Percentiles rank a stretch among this genome's conserved stretches.
Conservation (phyloP, 129 eudicot genomes). For the Heracleum sosnowskyi region DNA sequence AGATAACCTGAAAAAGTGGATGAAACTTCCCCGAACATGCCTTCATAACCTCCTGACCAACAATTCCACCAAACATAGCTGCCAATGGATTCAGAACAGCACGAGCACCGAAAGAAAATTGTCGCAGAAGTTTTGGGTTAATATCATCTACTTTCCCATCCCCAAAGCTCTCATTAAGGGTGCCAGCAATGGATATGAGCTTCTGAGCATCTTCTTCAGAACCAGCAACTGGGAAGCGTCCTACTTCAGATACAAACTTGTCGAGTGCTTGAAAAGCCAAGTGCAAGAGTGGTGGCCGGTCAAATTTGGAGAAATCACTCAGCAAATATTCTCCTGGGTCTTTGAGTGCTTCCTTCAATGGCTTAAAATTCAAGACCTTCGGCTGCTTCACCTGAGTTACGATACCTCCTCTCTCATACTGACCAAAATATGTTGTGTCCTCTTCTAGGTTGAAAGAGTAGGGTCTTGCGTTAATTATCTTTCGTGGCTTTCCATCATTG, state of each 20-base stretch:
- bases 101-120: slow-evolving; percentile 85
- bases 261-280: slow-evolving; percentile 87
- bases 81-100: slow-evolving; percentile 96
- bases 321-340: slow-evolving; percentile 81
- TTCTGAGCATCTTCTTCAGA: slow-evolving; percentile 74
- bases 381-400: slow-evolving; percentile 91
- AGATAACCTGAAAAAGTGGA: slow-evolving; percentile 79
- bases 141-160: slow-evolving; percentile 57
- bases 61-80: slow-evolving; percentile 97
- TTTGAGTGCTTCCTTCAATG: slow-evolving; percentile 62
- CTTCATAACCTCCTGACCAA: slow-evolving; percentile 91
- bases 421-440: slow-evolving; percentile 68
- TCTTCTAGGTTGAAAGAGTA: slow-evolving; percentile 77
- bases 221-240: slow-evolving; percentile 73
- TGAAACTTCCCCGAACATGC: slow-evolving; percentile 97
- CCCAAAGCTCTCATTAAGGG: slow-evolving; percentile 45
- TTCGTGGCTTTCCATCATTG: slow-evolving; percentile 87
- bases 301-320: slow-evolving; percentile 86
- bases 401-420: slow-evolving; percentile 79
- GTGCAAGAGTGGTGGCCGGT: slow-evolving; percentile 84
- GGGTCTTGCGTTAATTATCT: slow-evolving; percentile 60
- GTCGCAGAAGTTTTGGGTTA: slow-evolving; percentile 58
- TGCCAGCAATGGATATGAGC: slow-evolving; percentile 48
- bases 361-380: slow-evolving; percentile 68
- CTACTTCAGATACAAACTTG: slow-evolving; percentile 46